Percentiles rank a stretch among this genome's conserved stretches.
These are phyloP conservation scores for Salix brachista DNA, from an alignment of 345 rosid genomes.

Conservation along the genomic window DNA sequence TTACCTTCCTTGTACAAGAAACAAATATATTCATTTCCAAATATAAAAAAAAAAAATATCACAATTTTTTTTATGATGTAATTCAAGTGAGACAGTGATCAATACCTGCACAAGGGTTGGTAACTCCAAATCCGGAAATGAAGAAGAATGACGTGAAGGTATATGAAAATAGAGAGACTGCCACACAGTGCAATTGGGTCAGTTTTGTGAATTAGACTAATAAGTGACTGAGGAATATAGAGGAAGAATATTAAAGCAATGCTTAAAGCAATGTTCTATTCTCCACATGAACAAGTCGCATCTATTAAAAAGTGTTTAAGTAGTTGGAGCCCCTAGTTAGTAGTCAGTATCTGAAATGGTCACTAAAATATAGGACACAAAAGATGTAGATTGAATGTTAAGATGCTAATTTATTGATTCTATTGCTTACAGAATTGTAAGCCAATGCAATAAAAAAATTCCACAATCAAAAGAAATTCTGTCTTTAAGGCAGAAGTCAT, in stretches of 20 bases:
- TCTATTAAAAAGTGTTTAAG: too few relatives aligned
- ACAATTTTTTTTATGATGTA: not conserved
- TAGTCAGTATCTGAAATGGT: too few relatives aligned
- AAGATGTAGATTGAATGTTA: too few relatives aligned
- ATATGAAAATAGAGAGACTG: slow-evolving; percentile 90
- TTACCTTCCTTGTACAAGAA: not conserved
- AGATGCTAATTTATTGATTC: too few relatives aligned
- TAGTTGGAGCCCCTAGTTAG: too few relatives aligned
- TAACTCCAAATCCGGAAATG: slow-evolving; percentile 82
- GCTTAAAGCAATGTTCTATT: too few relatives aligned
- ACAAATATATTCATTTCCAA: not conserved
- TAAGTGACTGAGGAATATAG: not conserved
- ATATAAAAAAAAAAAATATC: not conserved
- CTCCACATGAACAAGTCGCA: too few relatives aligned
- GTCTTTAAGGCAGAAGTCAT: not conserved
- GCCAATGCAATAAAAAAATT: too few relatives aligned
- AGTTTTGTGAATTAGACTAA: slow-evolving; percentile 4
- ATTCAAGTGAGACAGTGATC: slow-evolving; percentile 1
- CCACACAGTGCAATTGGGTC: slow-evolving; percentile 21
- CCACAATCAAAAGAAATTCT: too few relatives aligned
- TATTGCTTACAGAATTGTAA: too few relatives aligned
- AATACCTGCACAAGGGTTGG: slow-evolving; percentile 86
- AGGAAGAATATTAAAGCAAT: not conserved
- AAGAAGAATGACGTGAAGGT: slow-evolving; percentile 76
- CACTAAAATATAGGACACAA: too few relatives aligned